These are phyloP conservation scores for Trichoderma lentiforme DNA, from an alignment of 2,329 filamentous ascomycete species.

Conservation along the genomic window DNA sequence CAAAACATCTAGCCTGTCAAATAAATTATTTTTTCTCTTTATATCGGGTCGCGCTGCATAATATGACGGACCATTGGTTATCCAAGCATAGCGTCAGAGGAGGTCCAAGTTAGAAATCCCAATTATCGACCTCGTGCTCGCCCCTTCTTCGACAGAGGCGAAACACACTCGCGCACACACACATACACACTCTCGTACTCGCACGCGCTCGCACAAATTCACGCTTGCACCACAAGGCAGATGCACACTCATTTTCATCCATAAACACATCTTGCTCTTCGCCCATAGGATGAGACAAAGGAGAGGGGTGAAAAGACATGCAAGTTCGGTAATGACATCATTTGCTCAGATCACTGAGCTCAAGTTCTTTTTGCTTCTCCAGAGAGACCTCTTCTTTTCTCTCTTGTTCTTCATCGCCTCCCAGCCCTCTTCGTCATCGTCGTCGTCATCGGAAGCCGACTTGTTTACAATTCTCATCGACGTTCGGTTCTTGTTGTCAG, in stretches of 20 bases:
- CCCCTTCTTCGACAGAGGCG: background rate
- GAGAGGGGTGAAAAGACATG: slow-evolving; percentile 19
- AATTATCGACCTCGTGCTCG: slow-evolving; percentile 16
- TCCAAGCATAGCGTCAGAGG: slow-evolving; percentile 24
- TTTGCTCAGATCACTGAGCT: slow-evolving; percentile 43
- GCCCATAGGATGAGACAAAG: slow-evolving; percentile 23
- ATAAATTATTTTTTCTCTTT: slow-evolving; percentile 19
- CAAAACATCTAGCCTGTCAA: slow-evolving; percentile 19
- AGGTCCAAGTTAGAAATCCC: background rate
- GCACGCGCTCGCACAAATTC: background rate
- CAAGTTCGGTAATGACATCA: slow-evolving; percentile 1
- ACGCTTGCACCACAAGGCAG: background rate
- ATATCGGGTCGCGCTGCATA: background rate
- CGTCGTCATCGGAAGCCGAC: slow-evolving; percentile 45
- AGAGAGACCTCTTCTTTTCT: slow-evolving; percentile 64
- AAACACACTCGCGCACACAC: background rate
- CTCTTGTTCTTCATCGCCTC: slow-evolving; percentile 67
- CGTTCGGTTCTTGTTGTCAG: slow-evolving; percentile 32
- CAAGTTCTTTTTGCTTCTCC: slow-evolving; percentile 58
- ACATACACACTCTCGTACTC: background rate
- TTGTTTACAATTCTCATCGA: slow-evolving; percentile 40
- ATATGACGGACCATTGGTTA: slow-evolving; percentile 10
- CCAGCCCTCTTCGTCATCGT: slow-evolving; percentile 68
- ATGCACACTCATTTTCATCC: background rate
- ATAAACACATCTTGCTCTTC: slow-evolving; percentile 5